Conservation (phyloP, 345 rosid genomes). For the Trapa bicornis region DNA sequence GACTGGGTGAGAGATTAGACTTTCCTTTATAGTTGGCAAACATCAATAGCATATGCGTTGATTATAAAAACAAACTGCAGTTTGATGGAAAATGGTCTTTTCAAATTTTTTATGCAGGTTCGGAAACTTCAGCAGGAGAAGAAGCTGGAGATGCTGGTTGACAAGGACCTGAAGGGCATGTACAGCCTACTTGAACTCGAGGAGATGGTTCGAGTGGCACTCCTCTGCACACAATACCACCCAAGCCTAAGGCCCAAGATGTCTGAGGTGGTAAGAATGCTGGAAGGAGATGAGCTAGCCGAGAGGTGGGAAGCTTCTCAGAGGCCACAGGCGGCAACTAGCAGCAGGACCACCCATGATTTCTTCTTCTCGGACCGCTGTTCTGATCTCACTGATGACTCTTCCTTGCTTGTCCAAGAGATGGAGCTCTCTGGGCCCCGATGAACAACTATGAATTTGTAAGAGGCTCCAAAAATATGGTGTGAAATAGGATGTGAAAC, state of each 20-base stretch:
- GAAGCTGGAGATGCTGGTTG: constrained; percentile 71
- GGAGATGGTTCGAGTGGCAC: constrained; percentile 80
- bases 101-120: constrained; percentile 33
- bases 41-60: too few relatives aligned
- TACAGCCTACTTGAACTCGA: constrained; percentile 70
- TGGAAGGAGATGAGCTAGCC: constrained; percentile 90
- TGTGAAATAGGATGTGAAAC: neutral
- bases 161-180: constrained; percentile 61
- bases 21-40: neutral
- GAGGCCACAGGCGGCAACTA: constrained; percentile 38
- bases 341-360: constrained; percentile 43
- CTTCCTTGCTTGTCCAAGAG: constrained; percentile 15
- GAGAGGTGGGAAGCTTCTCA: constrained; percentile 98
- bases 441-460: neutral
- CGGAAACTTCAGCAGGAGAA: constrained; percentile 81
- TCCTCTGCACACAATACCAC: constrained; percentile 72
- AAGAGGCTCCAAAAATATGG: neutral
- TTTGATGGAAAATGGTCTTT: too few relatives aligned
- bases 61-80: too few relatives aligned
- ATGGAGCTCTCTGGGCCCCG: constrained; percentile 11
- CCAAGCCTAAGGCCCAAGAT: constrained; percentile 78
- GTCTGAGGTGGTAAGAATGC: constrained; percentile 94
- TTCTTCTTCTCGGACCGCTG: constrained; percentile 66
- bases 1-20: constrained; percentile 57
- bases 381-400: constrained; percentile 86